Conservation (phyloP, 148 eudicot species). For the Bassia scoparia region DNA sequence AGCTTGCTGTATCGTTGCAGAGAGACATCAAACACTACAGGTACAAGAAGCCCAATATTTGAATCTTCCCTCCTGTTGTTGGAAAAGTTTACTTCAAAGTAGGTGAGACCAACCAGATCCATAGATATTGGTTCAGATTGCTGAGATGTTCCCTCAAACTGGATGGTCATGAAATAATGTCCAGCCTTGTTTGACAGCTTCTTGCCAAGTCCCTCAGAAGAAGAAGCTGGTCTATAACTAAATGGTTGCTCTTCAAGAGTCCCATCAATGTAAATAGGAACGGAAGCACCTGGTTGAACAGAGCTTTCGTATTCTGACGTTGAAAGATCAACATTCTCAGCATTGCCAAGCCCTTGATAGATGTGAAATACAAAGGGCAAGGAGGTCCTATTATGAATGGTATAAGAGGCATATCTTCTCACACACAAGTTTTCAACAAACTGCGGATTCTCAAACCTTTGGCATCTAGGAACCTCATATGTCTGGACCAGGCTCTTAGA, state of each 20-base stretch:
- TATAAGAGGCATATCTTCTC: slow-evolving; percentile 84
- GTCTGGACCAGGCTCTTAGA: slow-evolving; percentile 43
- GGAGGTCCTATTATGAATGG: slow-evolving; percentile 75
- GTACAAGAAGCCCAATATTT: slow-evolving; percentile 62
- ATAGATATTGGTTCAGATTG: slow-evolving; percentile 81
- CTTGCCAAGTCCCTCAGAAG: slow-evolving; percentile 64
- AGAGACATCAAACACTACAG: slow-evolving; percentile 92
- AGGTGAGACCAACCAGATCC: slow-evolving; percentile 93
- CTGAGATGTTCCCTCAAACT: slow-evolving; percentile 73
- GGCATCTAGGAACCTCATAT: slow-evolving; percentile 39
- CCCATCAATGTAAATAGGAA: slow-evolving; percentile 67
- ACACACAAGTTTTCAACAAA: slow-evolving; percentile 36
- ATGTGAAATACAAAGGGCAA: slow-evolving; percentile 65
- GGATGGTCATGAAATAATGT: slow-evolving; percentile 69
- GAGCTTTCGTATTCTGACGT: slow-evolving; percentile 37
- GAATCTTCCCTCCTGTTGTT: slow-evolving; percentile 38
- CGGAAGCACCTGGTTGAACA: slow-evolving; percentile 60
- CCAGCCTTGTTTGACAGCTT: slow-evolving; percentile 50
- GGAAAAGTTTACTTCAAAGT: slow-evolving; percentile 83
- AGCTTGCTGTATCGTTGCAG: slow-evolving; percentile 76
- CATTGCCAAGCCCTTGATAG: slow-evolving; percentile 43
- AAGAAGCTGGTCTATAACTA: slow-evolving; percentile 45
- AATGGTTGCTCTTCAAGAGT: slow-evolving; percentile 61
- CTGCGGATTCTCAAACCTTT: slow-evolving; percentile 42
- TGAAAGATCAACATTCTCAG: slow-evolving; percentile 46